Percentiles rank a stretch among this genome's conserved stretches.
phyloP scores from a whole-genome alignment of 371 early-diverging fungal genomes.

The Mucor velutinosus region DNA sequence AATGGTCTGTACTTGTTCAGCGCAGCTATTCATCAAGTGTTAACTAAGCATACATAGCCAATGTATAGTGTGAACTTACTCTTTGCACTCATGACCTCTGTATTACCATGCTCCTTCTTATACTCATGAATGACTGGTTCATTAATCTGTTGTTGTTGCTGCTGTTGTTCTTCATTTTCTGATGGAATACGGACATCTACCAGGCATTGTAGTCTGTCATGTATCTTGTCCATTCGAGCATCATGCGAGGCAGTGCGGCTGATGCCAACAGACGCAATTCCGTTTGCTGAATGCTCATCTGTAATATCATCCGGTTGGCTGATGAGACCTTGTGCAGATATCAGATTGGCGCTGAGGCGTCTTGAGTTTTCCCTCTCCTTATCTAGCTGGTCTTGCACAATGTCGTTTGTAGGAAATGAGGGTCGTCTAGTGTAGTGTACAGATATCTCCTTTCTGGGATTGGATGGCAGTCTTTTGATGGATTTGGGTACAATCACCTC shows the following conservation, averaged over 20 bases:
- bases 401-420: constrained; percentile 18
- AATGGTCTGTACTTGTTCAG: constrained; percentile 55
- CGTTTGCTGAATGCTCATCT: neutral
- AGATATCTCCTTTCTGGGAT: neutral
- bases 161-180: neutral
- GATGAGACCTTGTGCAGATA: constrained; percentile 35
- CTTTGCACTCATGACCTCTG: constrained; percentile 13
- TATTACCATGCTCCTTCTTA: constrained; percentile 13
- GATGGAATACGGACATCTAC: constrained; percentile 8
- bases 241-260: constrained; percentile 1
- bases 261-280: neutral
- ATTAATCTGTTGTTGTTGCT: neutral
- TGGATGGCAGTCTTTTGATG: constrained; percentile 1
- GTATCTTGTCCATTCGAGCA: constrained; percentile 17
- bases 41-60: neutral
- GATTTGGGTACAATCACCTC: constrained; percentile 21
- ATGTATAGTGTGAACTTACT: constrained; percentile 7
- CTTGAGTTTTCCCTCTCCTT: constrained; percentile 26
- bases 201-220: constrained; percentile 27
- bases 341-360: constrained; percentile 18
- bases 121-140: neutral
- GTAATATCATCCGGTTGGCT: constrained; percentile 21
- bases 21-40: constrained; percentile 27
- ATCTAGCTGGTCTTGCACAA: constrained; percentile 30
- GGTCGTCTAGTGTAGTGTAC: constrained; percentile 1